Base-by-base conservation (phyloP, 176 grass and related monocot species). In the Musa schizocarpa region DNA sequence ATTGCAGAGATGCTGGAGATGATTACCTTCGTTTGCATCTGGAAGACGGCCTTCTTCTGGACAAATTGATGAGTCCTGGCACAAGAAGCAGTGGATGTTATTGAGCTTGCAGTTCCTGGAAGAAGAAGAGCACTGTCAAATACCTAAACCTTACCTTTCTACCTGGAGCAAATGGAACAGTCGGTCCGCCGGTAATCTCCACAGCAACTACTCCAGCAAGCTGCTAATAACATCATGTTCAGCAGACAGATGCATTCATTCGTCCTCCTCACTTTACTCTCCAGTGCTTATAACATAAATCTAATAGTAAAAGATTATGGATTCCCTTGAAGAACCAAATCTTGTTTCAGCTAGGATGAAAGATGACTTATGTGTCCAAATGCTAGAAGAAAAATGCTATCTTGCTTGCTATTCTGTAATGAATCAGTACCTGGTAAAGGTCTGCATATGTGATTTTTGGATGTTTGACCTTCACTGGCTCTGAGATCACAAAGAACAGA, bases 181-280 rank as follows among this genome's bases (percentile, higher is more conserved):
- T 83, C 0, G 87, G 87, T 26, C 90, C 87, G 21, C 90, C 90
- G 0, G 90, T 93, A 53, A 90, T 77, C 63, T 93, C 90, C 2
- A 93, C 85, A 17, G 90, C 87, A 21, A 90, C 90, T 3, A 93
- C 79, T 59, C 90, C 90, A 54, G 90, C 85, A 48, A 93, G 90
- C 85, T 93, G 77, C 54, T 21, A 49, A 16, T 49, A 14, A 50
- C 43, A 69, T 51, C 8, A 70, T 21, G 2, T 70, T 50, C 43
- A 70, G 68, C 34, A 6, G 6, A 43, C 34, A 43, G 34, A 43
- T 43, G 34, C 34, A 43, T 43, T 43, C 34, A 43, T 43, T 43
- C 4, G 34, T 43, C 34, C 34, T 27, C 26, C 26, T 27, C 26
- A 27, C 2, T 27, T 27, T 27, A 27, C 26, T 27, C 26, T 27